phyloP scores from a whole-genome alignment of 306 rosid species.

The Astragalus glycyphyllos region DNA sequence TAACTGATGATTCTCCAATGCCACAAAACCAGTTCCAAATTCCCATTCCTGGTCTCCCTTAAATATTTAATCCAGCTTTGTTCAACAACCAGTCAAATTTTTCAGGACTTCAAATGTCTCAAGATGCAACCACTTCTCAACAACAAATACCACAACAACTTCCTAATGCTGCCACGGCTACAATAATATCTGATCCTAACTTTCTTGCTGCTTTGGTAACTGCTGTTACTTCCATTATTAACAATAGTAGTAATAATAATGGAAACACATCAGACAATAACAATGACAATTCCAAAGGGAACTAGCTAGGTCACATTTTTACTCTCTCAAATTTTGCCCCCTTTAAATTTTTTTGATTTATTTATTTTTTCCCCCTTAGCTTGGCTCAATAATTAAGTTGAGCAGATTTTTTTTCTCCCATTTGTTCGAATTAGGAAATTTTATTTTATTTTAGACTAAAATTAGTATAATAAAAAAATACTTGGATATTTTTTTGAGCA shows the following conservation, averaged over 20 bases:
- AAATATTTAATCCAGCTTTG: slow-evolving; percentile 62
- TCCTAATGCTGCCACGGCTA: slow-evolving; percentile 60
- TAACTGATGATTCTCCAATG: slow-evolving; percentile 60
- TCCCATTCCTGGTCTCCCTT: slow-evolving; percentile 66
- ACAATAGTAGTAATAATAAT: too few species aligned
- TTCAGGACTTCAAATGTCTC: slow-evolving; percentile 84
- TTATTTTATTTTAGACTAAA: too few species aligned
- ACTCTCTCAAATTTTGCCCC: neutral
- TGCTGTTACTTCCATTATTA: slow-evolving; percentile 72
- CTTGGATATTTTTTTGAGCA: too few species aligned
- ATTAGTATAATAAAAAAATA: too few species aligned
- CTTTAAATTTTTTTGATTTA: neutral
- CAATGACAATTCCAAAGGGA: slow-evolving; percentile 42
- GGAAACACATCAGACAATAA: too few species aligned
- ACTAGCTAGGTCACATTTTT: slow-evolving; percentile 28
- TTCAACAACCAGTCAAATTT: slow-evolving; percentile 73
- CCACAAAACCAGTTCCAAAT: slow-evolving; percentile 51
- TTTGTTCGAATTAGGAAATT: slow-evolving; percentile 28
- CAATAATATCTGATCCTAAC: slow-evolving; percentile 79
- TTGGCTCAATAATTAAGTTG: slow-evolving; percentile 39
- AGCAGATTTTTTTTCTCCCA: slow-evolving; percentile 19
- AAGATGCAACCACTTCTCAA: slow-evolving; percentile 36
- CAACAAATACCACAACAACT: slow-evolving; percentile 43
- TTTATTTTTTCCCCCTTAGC: neutral
- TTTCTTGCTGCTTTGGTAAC: slow-evolving; percentile 76